Evolutionary conservation across 257 asterid genomes (phyloP).

Genomic region (Gynochthodes officinalis): DNA sequence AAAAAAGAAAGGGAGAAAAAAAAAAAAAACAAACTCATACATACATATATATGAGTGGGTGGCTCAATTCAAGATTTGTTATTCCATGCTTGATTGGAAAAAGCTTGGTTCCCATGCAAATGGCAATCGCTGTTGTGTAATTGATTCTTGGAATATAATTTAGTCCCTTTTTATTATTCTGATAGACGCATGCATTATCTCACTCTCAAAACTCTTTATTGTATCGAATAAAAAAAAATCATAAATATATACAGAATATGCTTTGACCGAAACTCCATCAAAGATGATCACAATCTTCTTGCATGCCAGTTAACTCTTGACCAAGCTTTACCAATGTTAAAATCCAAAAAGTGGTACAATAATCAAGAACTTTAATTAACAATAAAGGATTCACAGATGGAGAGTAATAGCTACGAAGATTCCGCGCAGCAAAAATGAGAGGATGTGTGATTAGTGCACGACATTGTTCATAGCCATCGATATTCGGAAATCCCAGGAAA

Average conservation of each 20-base stretch:
- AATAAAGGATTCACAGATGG: background rate
- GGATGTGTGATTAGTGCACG: no score
- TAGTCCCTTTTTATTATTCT: background rate
- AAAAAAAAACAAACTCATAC: background rate
- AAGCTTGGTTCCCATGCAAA: background rate
- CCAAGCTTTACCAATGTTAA: no score
- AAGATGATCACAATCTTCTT: background rate
- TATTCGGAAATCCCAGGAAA: conserved; percentile 24
- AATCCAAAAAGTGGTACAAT: no score
- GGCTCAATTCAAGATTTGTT: background rate
- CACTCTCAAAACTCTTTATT: no score
- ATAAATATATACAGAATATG: background rate
- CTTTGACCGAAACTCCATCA: conserved; percentile 6
- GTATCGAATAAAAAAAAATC: no score
- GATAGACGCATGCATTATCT: background rate
- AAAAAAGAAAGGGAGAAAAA: no score
- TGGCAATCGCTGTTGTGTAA: background rate
- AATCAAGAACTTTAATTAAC: background rate
- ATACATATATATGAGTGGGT: background rate
- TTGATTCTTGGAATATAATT: conserved; percentile 8
- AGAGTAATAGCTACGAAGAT: conserved; percentile 6
- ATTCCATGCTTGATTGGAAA: background rate
- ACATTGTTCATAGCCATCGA: background rate
- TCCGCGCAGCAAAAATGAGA: conserved; percentile 2
- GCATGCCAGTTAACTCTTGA: no score